Percentiles rank a stretch among this genome's conserved stretches.
Evolutionary conservation across 2,329 filamentous ascomycete genomes (phyloP).

Genomic region (Xylaria sp.): DNA sequence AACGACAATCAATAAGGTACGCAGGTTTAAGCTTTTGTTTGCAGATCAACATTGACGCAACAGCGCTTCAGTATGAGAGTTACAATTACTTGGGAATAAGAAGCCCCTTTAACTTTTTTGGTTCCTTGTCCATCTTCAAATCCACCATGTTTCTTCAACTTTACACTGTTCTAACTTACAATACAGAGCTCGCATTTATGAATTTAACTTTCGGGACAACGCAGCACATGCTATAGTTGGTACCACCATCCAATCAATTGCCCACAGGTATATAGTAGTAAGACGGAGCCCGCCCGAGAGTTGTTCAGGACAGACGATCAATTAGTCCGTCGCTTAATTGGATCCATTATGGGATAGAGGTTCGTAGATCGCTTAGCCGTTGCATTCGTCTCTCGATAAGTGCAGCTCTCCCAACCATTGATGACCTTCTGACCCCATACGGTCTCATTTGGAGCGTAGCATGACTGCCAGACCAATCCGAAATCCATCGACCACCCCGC

Average conservation of each 20-base stretch:
- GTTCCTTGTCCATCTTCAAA: no score
- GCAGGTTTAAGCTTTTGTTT: no score
- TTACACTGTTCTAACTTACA: background rate
- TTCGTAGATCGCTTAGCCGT: constrained; percentile 18
- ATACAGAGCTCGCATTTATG: background rate
- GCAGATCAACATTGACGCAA: no score
- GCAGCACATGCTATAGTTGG: background rate
- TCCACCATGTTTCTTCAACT: no score
- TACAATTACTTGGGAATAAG: no score
- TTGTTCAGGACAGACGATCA: background rate
- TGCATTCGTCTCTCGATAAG: constrained; percentile 28
- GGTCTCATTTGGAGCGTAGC: constrained; percentile 29
- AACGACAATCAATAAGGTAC: no score
- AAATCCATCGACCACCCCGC: constrained; percentile 41
- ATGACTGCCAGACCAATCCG: constrained; percentile 38
- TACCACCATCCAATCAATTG: background rate
- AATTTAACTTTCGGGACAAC: background rate
- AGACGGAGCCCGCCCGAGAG: background rate
- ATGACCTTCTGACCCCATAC: constrained; percentile 35
- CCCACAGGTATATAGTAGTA: no score
- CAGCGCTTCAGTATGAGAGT: no score
- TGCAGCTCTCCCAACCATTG: constrained; percentile 38
- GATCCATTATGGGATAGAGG: constrained; percentile 15
- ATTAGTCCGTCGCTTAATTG: background rate
- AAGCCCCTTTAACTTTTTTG: no score